Conservation (phyloP, 306 rosid species). For the Malus sylvestris region DNA sequence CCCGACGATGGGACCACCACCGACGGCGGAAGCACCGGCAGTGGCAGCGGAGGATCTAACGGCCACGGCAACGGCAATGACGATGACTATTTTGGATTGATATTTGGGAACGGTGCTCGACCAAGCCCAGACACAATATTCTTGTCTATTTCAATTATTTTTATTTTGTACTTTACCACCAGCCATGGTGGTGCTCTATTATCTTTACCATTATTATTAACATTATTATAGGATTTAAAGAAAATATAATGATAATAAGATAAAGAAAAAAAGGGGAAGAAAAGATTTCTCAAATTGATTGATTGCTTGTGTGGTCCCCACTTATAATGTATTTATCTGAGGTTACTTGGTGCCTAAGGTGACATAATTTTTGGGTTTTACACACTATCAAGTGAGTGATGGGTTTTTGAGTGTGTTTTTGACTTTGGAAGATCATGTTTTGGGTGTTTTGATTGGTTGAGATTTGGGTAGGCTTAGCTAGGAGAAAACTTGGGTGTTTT, state of each 20-base stretch:
- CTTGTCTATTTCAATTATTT: conserved; percentile 49
- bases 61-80: conserved; percentile 36
- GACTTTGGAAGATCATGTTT: not conserved
- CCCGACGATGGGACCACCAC: conserved; percentile 47
- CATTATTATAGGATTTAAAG: conserved; percentile 26
- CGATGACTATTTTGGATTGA: conserved; percentile 78
- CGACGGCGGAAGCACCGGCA: conserved; percentile 40
- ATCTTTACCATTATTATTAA: conserved; percentile 17
- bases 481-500: not conserved
- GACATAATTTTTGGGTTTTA: not conserved
- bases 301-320: conserved; percentile 6
- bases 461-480: not conserved
- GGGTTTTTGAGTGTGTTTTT: not conserved
- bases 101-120: conserved; percentile 51
- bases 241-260: conserved; percentile 5
- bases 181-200: conserved; percentile 31
- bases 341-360: not conserved
- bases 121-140: conserved; percentile 23
- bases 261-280: not conserved
- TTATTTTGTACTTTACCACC: conserved; percentile 39
- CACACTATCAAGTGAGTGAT: not conserved
- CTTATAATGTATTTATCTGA: not conserved
- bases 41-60: conserved; percentile 31
- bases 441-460: not conserved
- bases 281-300: conserved; percentile 2